phyloP scores from a whole-genome alignment of 345 rosid species.

The Adansonia digitata region DNA sequence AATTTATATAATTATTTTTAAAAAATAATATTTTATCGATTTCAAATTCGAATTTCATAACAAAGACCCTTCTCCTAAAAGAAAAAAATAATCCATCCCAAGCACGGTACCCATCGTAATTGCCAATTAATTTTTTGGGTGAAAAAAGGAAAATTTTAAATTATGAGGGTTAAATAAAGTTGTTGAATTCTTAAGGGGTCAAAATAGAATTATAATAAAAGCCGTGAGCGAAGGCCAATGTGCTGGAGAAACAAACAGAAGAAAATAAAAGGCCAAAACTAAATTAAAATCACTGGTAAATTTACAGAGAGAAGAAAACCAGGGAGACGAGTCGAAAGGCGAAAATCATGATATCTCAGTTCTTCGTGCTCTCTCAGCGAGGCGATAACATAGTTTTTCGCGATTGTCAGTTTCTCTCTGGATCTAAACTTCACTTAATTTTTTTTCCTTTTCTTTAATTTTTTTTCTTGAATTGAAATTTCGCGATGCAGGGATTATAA shows the following conservation, averaged over 20 bases:
- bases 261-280: no score
- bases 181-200: background rate
- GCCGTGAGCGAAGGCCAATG: background rate
- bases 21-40: no score
- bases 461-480: background rate
- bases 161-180: background rate
- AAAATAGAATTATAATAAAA: background rate
- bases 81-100: no score
- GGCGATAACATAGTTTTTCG: slow-evolving; percentile 98
- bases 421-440: slow-evolving; percentile 4
- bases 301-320: background rate
- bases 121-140: background rate
- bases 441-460: background rate
- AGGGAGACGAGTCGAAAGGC: slow-evolving; percentile 4
- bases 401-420: slow-evolving; percentile 54
- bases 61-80: no score
- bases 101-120: no score
- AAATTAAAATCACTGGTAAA: background rate
- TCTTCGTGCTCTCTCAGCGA: slow-evolving; percentile 93
- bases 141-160: background rate
- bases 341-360: slow-evolving; percentile 79
- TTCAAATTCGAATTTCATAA: no score
- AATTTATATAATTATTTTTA: no score
- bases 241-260: no score
- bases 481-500: background rate